Percentiles rank a stretch among this genome's conserved stretches.
Conservation (phyloP, 2,329 filamentous ascomycete species). For the Beauveria bassiana region DNA sequence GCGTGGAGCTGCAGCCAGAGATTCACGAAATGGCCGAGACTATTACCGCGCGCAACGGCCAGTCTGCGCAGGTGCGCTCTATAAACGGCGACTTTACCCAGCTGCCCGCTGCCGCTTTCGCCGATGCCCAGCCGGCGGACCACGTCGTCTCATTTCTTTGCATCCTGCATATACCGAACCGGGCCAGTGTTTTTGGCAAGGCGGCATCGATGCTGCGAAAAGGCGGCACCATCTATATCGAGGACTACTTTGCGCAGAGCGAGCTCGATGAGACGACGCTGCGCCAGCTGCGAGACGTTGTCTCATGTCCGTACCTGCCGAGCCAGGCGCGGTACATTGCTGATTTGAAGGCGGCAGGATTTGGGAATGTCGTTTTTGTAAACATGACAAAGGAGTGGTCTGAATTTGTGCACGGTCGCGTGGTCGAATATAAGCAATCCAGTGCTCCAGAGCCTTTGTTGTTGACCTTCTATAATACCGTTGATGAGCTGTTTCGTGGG, state of each 20-base stretch:
- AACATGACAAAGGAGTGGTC: constrained; percentile 16
- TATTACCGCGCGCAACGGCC: constrained; percentile 13
- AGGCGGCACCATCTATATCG: constrained; percentile 15
- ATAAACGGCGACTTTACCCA: constrained; percentile 14
- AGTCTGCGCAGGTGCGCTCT: constrained; percentile 11
- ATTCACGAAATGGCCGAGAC: constrained; percentile 16
- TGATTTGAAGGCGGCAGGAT: constrained; percentile 14
- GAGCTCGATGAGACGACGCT: not conserved
- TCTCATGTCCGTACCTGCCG: constrained; percentile 16
- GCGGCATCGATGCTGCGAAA: constrained; percentile 10
- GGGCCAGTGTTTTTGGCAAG: constrained; percentile 13
- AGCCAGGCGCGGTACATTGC: constrained; percentile 10
- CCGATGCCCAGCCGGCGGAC: constrained; percentile 9
- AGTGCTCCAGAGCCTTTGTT: constrained; percentile 7
- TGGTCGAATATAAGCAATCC: constrained; percentile 11
- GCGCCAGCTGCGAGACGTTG: constrained; percentile 10
- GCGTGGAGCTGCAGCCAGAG: constrained; percentile 16
- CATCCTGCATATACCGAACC: constrained; percentile 16
- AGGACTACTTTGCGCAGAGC: constrained; percentile 16
- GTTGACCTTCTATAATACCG: constrained; percentile 13
- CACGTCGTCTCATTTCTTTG: constrained; percentile 18
- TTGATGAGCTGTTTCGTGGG: constrained; percentile 13
- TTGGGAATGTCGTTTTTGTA: constrained; percentile 12
- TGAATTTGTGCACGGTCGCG: constrained; percentile 14
- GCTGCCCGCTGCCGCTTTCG: constrained; percentile 7